Evolutionary conservation across 208 protist species (phyloP), one percentile per base, ranked within the genome.

Genomic region (Acanthamoeba triangularis): DNA sequence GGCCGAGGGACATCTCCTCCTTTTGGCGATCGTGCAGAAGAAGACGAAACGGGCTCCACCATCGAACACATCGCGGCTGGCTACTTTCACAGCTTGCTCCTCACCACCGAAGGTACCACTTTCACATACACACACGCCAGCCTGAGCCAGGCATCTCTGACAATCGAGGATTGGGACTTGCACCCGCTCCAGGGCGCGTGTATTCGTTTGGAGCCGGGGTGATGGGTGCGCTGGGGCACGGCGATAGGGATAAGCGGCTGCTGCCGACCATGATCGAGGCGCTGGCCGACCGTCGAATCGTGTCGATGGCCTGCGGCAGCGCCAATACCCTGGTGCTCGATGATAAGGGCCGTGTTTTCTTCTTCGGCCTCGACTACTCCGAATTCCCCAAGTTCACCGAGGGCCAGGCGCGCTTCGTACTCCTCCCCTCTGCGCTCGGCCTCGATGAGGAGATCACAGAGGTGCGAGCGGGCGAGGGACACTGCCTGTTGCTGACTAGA

Each of bases 381-480:
- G 69, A 78, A 23, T 78, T 78, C 37, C 16, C 69, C 37, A 78
- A 78, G 69, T 78, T 78, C 69, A 78, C 69, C 33, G 69, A 78
- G 69, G 69, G 69, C 69, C n/a, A 78, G n/a, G 69, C 69, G 33
- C 69, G 69, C 16, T 78, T 78, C 69, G 37, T 78, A 14, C 69
- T 78, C 37, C 30, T 47, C 10, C 69, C 69, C 37, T 44, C n/a
- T 14, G 30, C 28, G 14, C 69, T 78, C 37, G 41, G 41, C 41
- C 41, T 47, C 41, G 69, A 47, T 2, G 16, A 78, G 0, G 69
- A 78, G 30, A 78, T 78, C 69, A 10, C 69, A 78, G 69, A 10
- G 7, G 69, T 78, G 33, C n/a, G 69, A 1, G 33, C 37, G n/a
- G 69, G 69, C 37, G 69, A 78, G 37, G 69, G 69, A 8, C 69